A percentile compares a stretch with the other conserved stretches of the same genome.
Evolutionary conservation across 495 filamentous ascomycete genomes (phyloP).

Genomic region (Pseudotulostoma volvatum): DNA sequence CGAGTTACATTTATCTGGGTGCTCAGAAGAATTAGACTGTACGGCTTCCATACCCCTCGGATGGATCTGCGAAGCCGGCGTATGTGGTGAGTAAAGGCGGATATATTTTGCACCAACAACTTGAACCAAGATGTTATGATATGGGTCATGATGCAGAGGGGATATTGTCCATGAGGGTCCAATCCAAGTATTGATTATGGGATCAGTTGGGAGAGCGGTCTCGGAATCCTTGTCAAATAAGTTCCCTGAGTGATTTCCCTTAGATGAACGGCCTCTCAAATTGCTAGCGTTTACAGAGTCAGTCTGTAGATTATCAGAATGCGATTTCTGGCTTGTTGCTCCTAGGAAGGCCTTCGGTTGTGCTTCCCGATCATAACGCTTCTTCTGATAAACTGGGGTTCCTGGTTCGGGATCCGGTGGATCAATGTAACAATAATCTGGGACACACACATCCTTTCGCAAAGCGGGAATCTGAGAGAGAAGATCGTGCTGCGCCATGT

Average conservation of each 20-base stretch:
- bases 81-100: conserved; percentile 59
- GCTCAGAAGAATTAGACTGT: conserved; percentile 7
- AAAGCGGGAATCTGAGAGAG: conserved; percentile 69
- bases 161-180: conserved; percentile 79
- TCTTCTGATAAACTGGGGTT: conserved; percentile 33
- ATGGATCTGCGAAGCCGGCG: conserved; percentile 38
- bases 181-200: conserved; percentile 75
- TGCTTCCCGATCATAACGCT: conserved; percentile 17
- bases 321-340: not conserved
- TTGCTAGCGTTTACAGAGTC: not conserved
- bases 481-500: conserved; percentile 84
- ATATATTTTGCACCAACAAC: conserved; percentile 87
- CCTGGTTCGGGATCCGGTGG: conserved; percentile 32
- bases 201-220: conserved; percentile 14
- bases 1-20: too few species aligned
- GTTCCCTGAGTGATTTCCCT: conserved; percentile 4
- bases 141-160: conserved; percentile 83
- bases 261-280: conserved; percentile 1
- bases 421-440: conserved; percentile 70
- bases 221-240: conserved; percentile 3
- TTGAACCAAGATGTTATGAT: conserved; percentile 84
- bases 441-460: conserved; percentile 57
- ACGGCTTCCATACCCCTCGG: conserved; percentile 51
- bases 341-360: not conserved
- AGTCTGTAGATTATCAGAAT: not conserved